Percentiles rank a stretch among this genome's conserved stretches.
phyloP scores from a whole-genome alignment of 2,329 filamentous ascomycete genomes.

The Calonectria pseudoreteaudii region DNA sequence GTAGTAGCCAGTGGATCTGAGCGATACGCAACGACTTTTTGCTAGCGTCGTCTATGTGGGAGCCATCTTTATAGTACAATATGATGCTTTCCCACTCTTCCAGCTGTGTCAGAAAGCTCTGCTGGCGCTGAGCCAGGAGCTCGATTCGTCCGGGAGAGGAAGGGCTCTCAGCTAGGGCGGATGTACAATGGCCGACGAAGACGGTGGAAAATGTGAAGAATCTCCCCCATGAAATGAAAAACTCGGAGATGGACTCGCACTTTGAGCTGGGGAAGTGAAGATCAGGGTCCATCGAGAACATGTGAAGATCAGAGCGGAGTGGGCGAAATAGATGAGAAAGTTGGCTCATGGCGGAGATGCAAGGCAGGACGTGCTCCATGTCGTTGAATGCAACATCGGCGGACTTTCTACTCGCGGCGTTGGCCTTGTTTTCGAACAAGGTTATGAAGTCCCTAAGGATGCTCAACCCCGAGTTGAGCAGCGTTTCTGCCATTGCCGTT shows the following conservation, averaged over 20 bases:
- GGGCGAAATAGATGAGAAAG: neutral
- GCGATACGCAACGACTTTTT: neutral
- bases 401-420: neutral
- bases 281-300: neutral
- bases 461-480: neutral
- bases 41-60: neutral
- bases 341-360: slow-evolving; percentile 1
- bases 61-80: neutral
- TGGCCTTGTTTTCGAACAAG: neutral
- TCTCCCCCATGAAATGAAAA: neutral
- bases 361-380: neutral
- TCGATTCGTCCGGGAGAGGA: neutral
- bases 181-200: neutral
- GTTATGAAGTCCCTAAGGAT: neutral
- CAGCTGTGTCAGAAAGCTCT: neutral
- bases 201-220: neutral
- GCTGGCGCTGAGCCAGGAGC: neutral
- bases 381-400: neutral
- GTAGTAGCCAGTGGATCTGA: neutral
- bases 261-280: neutral
- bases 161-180: neutral
- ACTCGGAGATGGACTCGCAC: neutral
- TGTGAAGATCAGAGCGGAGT: neutral
- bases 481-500: neutral
- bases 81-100: slow-evolving; percentile 1